Base-by-base conservation (phyloP, 768 basidiomycete species). In the Trametes maxima region DNA sequence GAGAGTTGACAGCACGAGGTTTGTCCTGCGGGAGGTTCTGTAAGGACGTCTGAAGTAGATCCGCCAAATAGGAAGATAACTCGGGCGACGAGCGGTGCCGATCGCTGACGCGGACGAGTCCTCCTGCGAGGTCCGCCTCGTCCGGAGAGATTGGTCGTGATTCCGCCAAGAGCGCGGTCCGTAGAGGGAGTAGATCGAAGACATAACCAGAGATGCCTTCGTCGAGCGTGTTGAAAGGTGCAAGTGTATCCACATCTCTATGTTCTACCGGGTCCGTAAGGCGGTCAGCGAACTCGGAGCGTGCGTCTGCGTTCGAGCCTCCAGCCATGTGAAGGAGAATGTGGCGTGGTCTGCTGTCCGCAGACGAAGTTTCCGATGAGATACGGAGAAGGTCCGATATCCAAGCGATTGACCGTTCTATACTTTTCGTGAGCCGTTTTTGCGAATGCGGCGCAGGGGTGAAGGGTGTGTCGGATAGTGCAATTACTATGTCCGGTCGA, bases 291-390 rank as follows among this genome's bases (percentile, higher is more conserved):
- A 93, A 94, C 0, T 84, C 85, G 53, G 75, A 73, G 21, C 94
- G 82, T 0, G 92, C 90, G 0, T 79, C 69, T 0, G 72, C 54
- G 35, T 76, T 83, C 0, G 80, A 75, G 0, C 83, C 82, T 0
- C 93, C 94, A 0, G 82, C 82, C 77, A 95, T 83, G 44, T 87
- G 85, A 0, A 92, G 83, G 46, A 94, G 77, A 2, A 94, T 73
- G 50, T 81, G 80, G 11, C n/a, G 36, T 25, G 49, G 55, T n/a
- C 77, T 33, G 11, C 19, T 13, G 11, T 14, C n/a, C 19, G 21
- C 47, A 36, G 6, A 60, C 25, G 14, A 39, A 25, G 7, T 39
- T 10, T 45, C 42, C 11, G 55, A 64, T 22, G 67, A 62, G 2
- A 73, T 74, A 14, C 75, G 73, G 2, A 92, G 77, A 1, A 90